These are phyloP conservation scores for Pogostemon cablin DNA, from an alignment of 257 asterid species.

Conservation along the genomic window DNA sequence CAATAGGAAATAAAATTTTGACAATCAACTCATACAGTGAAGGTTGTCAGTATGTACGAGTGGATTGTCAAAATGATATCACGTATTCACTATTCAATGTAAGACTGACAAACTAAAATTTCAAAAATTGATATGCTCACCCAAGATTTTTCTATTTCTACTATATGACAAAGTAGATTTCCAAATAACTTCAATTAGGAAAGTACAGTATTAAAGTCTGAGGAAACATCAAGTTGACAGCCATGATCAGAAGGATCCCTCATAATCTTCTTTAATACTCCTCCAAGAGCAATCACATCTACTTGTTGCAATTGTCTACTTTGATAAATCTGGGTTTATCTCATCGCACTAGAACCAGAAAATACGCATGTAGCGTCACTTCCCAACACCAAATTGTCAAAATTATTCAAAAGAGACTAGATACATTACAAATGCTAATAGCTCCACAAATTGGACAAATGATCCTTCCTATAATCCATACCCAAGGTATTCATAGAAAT, in stretches of 20 bases:
- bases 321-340: no score
- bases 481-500: neutral
- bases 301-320: neutral
- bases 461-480: neutral
- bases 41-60: neutral
- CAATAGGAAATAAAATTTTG: neutral
- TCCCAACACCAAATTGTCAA: neutral
- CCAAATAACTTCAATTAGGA: neutral
- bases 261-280: neutral
- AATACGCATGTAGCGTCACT: neutral
- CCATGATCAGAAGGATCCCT: neutral
- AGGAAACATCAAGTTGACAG: neutral
- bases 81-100: neutral
- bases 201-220: neutral
- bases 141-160: neutral
- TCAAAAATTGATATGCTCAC: neutral
- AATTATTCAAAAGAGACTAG: neutral
- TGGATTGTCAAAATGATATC: conserved; percentile 11
- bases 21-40: neutral
- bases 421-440: neutral
- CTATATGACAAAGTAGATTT: neutral
- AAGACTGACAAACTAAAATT: neutral
- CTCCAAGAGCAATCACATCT: neutral
- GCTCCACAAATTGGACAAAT: conserved; percentile 5
- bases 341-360: neutral